Evolutionary conservation across 768 basidiomycete genomes (phyloP).

Genomic region (Russula virescens): DNA sequence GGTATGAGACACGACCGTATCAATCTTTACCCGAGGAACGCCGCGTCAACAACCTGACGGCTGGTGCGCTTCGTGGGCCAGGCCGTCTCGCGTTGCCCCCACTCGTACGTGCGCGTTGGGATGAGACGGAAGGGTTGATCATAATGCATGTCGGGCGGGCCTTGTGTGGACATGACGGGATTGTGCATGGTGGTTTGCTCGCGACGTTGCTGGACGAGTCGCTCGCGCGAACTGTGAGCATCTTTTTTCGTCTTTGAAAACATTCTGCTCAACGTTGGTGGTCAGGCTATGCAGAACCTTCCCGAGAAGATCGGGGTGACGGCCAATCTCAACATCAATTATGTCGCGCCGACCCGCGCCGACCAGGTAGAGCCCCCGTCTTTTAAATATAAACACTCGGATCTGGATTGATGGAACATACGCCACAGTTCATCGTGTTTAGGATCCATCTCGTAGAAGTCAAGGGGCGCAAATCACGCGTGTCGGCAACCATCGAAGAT

Average conservation of each 20-base stretch:
- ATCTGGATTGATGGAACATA: background rate
- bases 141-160: constrained; percentile 81
- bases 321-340: constrained; percentile 74
- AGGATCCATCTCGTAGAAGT: constrained; percentile 58
- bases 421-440: constrained; percentile 72
- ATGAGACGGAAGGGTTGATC: constrained; percentile 67
- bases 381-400: background rate
- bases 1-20: constrained; percentile 81
- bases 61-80: constrained; percentile 81
- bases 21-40: constrained; percentile 60
- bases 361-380: constrained; percentile 55
- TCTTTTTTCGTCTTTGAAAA: background rate
- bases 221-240: constrained; percentile 68
- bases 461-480: constrained; percentile 73
- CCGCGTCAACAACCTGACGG: constrained; percentile 77
- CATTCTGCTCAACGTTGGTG: background rate
- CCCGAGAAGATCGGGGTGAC: constrained; percentile 92
- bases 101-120: constrained; percentile 62
- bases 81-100: constrained; percentile 80
- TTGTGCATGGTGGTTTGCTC: constrained; percentile 88
- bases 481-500: constrained; percentile 69
- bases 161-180: constrained; percentile 90
- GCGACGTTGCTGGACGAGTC: constrained; percentile 88
- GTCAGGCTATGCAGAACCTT: constrained; percentile 75
- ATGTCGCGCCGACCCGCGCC: constrained; percentile 82